Evolutionary conservation across 306 rosid species (phyloP).

Genomic region (Luffa acutangula): DNA sequence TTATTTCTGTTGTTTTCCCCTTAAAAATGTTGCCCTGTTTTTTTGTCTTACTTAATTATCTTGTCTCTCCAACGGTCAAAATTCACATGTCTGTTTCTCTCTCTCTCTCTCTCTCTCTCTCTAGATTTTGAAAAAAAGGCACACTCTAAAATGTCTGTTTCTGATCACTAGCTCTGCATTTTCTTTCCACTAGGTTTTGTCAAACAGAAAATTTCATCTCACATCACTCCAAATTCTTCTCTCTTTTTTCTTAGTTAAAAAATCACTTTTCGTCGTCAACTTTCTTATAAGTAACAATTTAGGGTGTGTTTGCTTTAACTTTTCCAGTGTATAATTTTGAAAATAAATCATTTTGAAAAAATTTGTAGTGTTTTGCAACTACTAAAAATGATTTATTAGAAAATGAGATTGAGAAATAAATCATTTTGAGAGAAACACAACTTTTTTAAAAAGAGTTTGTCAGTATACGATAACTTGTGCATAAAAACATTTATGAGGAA

Average conservation of each 20-base stretch:
- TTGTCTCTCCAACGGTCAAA: slow-evolving; percentile 10
- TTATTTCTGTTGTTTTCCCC: background rate
- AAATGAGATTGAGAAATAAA: no score
- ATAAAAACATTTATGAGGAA: no score
- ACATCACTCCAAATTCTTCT: background rate
- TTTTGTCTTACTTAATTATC: background rate
- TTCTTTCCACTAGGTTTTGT: background rate
- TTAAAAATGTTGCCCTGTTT: background rate
- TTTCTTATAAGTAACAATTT: no score
- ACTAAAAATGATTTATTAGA: no score
- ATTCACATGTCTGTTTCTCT: background rate
- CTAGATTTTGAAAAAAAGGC: background rate
- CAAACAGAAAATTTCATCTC: background rate
- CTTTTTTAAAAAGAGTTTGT: no score
- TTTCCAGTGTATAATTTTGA: no score
- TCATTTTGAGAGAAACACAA: no score
- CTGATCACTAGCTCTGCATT: background rate
- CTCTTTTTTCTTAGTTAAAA: background rate
- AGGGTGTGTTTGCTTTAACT: no score
- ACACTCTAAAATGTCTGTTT: background rate
- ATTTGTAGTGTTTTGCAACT: no score
- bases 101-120: background rate
- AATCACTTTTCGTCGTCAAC: no score
- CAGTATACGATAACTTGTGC: no score
- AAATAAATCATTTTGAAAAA: no score